Evolutionary conservation across 768 basidiomycete genomes (phyloP).

Genomic region (Termitomyces bulborhizus): DNA sequence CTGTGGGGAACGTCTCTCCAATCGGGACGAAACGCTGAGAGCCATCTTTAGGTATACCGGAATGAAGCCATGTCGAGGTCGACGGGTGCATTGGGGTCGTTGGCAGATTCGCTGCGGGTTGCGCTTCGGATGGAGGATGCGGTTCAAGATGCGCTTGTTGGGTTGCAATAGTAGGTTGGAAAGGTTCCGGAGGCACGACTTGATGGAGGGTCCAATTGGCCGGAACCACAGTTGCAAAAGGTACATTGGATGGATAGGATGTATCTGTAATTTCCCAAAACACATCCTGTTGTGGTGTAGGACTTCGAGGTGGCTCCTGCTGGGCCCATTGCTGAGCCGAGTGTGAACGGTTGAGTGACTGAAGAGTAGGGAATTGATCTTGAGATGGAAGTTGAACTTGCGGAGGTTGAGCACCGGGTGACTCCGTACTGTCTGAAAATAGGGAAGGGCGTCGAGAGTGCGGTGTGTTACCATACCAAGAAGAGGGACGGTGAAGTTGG

Average conservation of each 20-base stretch:
- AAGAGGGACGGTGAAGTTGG: conserved; percentile 4
- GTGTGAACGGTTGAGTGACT: neutral
- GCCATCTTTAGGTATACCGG: neutral
- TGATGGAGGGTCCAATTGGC: conserved; percentile 4
- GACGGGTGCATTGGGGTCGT: neutral
- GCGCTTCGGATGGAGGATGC: neutral
- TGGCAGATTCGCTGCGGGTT: neutral
- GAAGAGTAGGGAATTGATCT: neutral
- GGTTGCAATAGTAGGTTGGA: neutral
- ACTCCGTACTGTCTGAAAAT: conserved; percentile 10
- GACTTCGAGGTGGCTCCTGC: neutral
- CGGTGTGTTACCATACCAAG: conserved; percentile 13
- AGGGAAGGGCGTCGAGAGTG: conserved; percentile 1
- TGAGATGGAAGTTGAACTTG: neutral
- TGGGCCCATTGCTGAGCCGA: neutral
- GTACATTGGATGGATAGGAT: conserved; percentile 3
- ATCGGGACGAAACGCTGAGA: neutral
- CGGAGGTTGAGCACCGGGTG: conserved; percentile 5
- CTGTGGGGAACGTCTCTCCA: conserved; percentile 9
- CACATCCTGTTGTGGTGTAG: neutral
- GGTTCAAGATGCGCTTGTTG: neutral
- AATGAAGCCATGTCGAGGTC: neutral
- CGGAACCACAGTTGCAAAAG: conserved; percentile 5
- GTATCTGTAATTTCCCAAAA: neutral
- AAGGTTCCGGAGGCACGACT: neutral